phyloP scores from a whole-genome alignment of 2,329 filamentous ascomycete genomes.

The Claviceps purpurea region DNA sequence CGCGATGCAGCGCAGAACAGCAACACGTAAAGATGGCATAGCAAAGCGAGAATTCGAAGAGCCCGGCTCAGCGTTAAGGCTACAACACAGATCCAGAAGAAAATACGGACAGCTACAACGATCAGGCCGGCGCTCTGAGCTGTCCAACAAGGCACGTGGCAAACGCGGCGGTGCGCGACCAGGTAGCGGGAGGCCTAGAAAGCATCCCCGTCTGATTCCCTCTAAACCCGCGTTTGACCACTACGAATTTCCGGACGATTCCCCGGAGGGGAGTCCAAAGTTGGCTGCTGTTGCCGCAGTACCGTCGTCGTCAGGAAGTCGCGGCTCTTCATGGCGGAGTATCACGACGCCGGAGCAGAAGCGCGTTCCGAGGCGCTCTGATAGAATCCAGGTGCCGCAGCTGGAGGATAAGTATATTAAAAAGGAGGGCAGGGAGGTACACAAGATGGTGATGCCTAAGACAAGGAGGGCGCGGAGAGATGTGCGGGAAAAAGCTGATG shows the following conservation, averaged over 20 bases:
- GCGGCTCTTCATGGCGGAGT: not conserved
- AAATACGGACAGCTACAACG: slow-evolving; percentile 4
- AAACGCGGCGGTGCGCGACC: slow-evolving; percentile 25
- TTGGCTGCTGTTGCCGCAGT: not conserved
- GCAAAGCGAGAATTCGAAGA: slow-evolving; percentile 15
- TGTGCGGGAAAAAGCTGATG: slow-evolving; percentile 2
- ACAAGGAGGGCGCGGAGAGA: not conserved
- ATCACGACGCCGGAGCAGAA: slow-evolving; percentile 1
- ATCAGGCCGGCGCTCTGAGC: slow-evolving; percentile 9
- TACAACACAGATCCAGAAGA: slow-evolving; percentile 14
- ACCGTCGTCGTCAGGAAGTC: not conserved
- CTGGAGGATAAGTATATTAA: slow-evolving; percentile 18
- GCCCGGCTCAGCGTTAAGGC: slow-evolving; percentile 11
- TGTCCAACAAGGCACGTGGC: slow-evolving; percentile 21
- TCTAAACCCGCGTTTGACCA: slow-evolving; percentile 3
- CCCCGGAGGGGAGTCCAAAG: not conserved
- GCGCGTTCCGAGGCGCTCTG: not conserved
- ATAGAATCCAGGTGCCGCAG: slow-evolving; percentile 10
- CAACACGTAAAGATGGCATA: slow-evolving; percentile 11
- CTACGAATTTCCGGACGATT: not conserved
- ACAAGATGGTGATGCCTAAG: not conserved
- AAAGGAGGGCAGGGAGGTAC: not conserved
- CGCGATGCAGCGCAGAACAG: slow-evolving; percentile 12
- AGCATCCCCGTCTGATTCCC: slow-evolving; percentile 18
- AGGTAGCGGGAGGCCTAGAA: slow-evolving; percentile 26